Percentiles rank a stretch among this genome's conserved stretches.
phyloP scores from a whole-genome alignment of 2,329 filamentous ascomycete genomes.

The Beauveria rudraprayagi region DNA sequence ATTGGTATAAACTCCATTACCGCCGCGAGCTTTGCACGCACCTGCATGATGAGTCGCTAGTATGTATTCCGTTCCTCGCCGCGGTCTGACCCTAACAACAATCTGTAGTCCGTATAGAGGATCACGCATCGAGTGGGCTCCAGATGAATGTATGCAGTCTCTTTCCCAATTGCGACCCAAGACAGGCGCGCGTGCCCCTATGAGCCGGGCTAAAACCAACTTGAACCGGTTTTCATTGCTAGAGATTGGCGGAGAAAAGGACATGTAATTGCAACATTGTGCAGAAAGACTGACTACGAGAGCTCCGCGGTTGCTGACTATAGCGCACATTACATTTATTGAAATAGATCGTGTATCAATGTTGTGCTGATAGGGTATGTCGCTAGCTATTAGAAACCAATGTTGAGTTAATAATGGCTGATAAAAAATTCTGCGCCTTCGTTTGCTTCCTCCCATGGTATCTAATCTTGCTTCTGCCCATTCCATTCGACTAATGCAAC shows the following conservation, averaged over 20 bases:
- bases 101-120: conserved; percentile 57
- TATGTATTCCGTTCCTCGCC: conserved; percentile 23
- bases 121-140: conserved; percentile 60
- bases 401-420: neutral
- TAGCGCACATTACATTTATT: neutral
- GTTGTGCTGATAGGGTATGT: neutral
- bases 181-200: conserved; percentile 21
- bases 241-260: neutral
- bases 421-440: neutral
- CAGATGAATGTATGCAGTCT: conserved; percentile 63
- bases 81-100: conserved; percentile 13
- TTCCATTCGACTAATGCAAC: neutral
- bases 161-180: conserved; percentile 28
- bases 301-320: neutral
- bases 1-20: conserved; percentile 72
- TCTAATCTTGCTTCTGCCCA: neutral
- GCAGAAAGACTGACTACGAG: neutral
- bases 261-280: neutral
- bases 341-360: neutral
- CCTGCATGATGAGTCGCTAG: conserved; percentile 64
- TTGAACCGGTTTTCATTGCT: conserved; percentile 5
- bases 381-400: neutral
- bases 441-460: conserved; percentile 1
- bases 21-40: conserved; percentile 66
- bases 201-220: conserved; percentile 12